Evolutionary conservation across 2,329 filamentous ascomycete species (phyloP).

Genomic region (Didymella arachidicola): DNA sequence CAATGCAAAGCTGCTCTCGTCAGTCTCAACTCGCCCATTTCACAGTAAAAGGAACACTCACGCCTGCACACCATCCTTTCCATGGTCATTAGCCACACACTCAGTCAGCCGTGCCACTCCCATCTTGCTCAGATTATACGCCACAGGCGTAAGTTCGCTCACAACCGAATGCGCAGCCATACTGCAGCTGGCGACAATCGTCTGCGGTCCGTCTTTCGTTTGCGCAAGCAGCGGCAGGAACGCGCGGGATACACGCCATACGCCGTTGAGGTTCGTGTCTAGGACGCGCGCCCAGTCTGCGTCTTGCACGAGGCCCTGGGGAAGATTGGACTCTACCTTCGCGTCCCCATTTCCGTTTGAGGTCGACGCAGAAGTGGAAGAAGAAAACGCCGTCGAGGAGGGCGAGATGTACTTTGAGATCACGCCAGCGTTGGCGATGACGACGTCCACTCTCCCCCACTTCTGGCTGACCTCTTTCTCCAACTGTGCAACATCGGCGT

Average conservation of each 20-base stretch:
- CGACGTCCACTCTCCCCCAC: conserved; percentile 28
- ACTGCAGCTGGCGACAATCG: conserved; percentile 24
- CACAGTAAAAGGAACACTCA: conserved; percentile 6
- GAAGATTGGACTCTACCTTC: conserved; percentile 19
- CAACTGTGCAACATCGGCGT: conserved; percentile 10
- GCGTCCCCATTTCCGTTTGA: no score
- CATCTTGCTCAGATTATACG: conserved; percentile 33
- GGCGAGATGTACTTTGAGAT: conserved; percentile 26
- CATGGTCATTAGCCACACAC: conserved; percentile 47
- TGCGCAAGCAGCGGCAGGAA: conserved; percentile 28
- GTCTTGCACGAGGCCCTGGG: conserved; percentile 28
- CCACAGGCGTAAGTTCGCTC: conserved; percentile 24
- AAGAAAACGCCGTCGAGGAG: neutral
- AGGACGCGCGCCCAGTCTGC: conserved; percentile 31
- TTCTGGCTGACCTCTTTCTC: conserved; percentile 17
- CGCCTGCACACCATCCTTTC: conserved; percentile 26
- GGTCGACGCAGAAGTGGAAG: no score
- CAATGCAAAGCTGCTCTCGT: neutral
- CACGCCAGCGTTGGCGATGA: conserved; percentile 34
- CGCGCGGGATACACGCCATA: conserved; percentile 26
- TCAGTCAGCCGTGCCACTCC: conserved; percentile 31
- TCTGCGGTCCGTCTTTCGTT: conserved; percentile 22
- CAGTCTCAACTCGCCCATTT: neutral
- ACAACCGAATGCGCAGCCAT: conserved; percentile 24
- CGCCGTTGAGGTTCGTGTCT: conserved; percentile 32